phyloP scores from a whole-genome alignment of 2,329 filamentous ascomycete species.

The Aspergillus ibericus region DNA sequence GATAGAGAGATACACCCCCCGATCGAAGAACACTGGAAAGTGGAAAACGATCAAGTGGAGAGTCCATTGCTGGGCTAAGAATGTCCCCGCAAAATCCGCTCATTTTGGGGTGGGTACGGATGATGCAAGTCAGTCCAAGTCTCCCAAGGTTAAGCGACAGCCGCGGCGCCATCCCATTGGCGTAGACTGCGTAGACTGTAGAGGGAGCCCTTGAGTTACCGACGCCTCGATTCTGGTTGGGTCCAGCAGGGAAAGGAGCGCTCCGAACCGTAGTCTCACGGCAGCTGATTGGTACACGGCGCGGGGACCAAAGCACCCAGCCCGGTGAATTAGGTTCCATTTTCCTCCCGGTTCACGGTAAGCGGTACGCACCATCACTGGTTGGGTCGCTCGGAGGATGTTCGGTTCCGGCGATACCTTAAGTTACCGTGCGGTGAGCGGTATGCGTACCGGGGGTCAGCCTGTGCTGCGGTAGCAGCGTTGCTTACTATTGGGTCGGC shows the following conservation, averaged over 20 bases:
- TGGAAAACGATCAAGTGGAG: background rate
- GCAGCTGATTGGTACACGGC: slow-evolving; percentile 19
- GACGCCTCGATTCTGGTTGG: slow-evolving; percentile 12
- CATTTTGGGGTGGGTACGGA: slow-evolving; percentile 4
- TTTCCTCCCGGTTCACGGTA: slow-evolving; percentile 1
- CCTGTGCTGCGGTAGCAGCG: background rate
- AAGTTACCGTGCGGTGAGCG: slow-evolving; percentile 3
- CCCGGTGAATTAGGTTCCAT: slow-evolving; percentile 1
- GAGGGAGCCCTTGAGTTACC: slow-evolving; percentile 5
- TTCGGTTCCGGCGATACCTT: slow-evolving; percentile 17
- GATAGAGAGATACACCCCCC: background rate
- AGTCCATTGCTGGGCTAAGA: background rate
- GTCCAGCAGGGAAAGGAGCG: slow-evolving; percentile 25
- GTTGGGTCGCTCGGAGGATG: slow-evolving; percentile 11
- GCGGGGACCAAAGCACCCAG: slow-evolving; percentile 9
- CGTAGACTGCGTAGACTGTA: too few species aligned
- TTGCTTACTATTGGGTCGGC: slow-evolving; percentile 9
- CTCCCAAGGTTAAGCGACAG: slow-evolving; percentile 17
- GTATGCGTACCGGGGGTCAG: background rate
- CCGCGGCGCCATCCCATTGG: slow-evolving; percentile 11
- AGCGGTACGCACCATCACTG: slow-evolving; percentile 3
- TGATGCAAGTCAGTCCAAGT: slow-evolving; percentile 9
- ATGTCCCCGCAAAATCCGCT: slow-evolving; percentile 11
- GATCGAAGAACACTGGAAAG: background rate
- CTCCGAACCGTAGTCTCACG: slow-evolving; percentile 37